Evolutionary conservation across 1,139 yeast species (phyloP).

Genomic region (Hyphopichia pseudoburtonii): DNA sequence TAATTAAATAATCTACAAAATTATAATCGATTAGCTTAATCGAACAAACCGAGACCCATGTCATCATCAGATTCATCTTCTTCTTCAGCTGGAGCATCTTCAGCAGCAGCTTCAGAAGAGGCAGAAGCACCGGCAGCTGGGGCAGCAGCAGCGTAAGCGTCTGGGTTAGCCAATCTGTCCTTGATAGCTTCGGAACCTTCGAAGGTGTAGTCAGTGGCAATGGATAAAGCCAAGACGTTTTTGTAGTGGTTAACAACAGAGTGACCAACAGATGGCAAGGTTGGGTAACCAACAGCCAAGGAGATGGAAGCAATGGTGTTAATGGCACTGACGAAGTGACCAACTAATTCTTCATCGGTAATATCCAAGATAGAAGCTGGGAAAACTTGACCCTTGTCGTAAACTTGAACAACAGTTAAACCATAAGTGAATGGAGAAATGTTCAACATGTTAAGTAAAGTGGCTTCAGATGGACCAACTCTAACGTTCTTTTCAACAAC

Average conservation of each 20-base stretch:
- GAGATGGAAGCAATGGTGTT: slow-evolving; percentile 94
- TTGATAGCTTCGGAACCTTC: slow-evolving; percentile 99
- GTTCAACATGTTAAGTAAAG: slow-evolving; percentile 98
- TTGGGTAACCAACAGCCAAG: slow-evolving; percentile 98
- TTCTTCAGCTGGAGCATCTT: slow-evolving; percentile 67
- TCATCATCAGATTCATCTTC: slow-evolving; percentile 72
- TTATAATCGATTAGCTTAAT: slow-evolving; percentile 52
- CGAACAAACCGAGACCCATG: slow-evolving; percentile 99
- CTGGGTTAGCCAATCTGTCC: slow-evolving; percentile 85
- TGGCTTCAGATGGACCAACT: slow-evolving; percentile 99
- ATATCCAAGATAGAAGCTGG: slow-evolving; percentile 95
- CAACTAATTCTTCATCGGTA: slow-evolving; percentile 94
- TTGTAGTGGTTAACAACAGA: slow-evolving; percentile 98
- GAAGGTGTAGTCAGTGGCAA: slow-evolving; percentile 98
- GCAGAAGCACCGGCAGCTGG: slow-evolving; percentile 92
- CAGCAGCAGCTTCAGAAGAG: slow-evolving; percentile 67
- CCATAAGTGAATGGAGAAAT: slow-evolving; percentile 99
- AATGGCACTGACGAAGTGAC: slow-evolving; percentile 91
- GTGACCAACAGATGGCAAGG: slow-evolving; percentile 99
- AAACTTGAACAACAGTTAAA: slow-evolving; percentile 93
- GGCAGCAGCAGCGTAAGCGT: slow-evolving; percentile 99
- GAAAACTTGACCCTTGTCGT: slow-evolving; percentile 98
- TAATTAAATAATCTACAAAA: slow-evolving; percentile 1
- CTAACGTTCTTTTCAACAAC: slow-evolving; percentile 82
- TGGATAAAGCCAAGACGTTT: slow-evolving; percentile 95